Evolutionary conservation across 2,329 filamentous ascomycete species (phyloP).

Genomic region (Aspergillus versicolor): DNA sequence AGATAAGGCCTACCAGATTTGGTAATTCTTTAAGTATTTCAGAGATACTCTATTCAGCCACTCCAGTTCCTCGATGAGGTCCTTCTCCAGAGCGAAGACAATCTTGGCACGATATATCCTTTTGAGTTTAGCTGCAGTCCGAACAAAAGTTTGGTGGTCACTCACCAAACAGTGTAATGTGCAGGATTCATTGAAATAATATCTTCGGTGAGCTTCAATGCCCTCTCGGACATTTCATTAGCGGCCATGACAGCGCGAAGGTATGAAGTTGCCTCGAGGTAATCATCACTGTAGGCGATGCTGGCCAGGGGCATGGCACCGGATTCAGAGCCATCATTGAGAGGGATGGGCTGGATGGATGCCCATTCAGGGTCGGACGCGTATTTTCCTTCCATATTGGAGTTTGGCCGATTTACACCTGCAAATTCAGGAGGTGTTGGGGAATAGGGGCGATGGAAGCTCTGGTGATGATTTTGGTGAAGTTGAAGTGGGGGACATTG

Average conservation of each 20-base stretch:
- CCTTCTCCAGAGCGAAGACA: constrained; percentile 64
- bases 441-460: constrained; percentile 8
- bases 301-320: constrained; percentile 70
- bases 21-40: constrained; percentile 92
- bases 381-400: constrained; percentile 46
- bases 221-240: constrained; percentile 78
- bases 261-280: constrained; percentile 89
- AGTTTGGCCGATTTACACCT: not conserved
- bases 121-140: constrained; percentile 14
- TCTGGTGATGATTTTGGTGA: constrained; percentile 2
- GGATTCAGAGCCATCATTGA: constrained; percentile 68
- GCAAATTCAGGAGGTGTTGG: not conserved
- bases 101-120: constrained; percentile 84
- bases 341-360: constrained; percentile 77
- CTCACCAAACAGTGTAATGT: constrained; percentile 93
- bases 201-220: constrained; percentile 78
- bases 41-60: constrained; percentile 87
- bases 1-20: constrained; percentile 69
- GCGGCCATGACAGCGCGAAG: constrained; percentile 88
- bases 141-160: not conserved
- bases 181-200: constrained; percentile 92
- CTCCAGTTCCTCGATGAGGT: constrained; percentile 69
- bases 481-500: constrained; percentile 20
- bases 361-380: constrained; percentile 74
- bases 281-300: constrained; percentile 87